A percentile compares a stretch with the other conserved stretches of the same genome.
Conservation (phyloP, 2,329 filamentous ascomycete species). For the Diplodia seriata region DNA sequence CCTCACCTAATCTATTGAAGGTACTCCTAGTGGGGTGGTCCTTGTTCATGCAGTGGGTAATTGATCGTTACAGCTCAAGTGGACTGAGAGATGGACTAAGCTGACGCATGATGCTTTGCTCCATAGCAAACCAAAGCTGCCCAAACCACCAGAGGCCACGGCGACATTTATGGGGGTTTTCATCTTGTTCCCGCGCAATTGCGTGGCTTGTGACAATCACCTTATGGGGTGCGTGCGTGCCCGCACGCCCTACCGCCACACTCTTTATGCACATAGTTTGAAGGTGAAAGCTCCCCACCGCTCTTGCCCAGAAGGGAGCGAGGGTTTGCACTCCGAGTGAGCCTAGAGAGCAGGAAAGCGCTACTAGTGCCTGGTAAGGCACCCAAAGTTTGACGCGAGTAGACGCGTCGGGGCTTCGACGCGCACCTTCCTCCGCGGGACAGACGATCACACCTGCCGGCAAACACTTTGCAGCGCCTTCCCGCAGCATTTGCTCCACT, state of each 20-base stretch:
- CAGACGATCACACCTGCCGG: background rate
- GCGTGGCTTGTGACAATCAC: too few relatives aligned
- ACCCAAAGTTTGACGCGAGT: background rate
- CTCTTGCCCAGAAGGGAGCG: background rate
- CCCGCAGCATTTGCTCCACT: background rate
- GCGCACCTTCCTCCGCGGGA: constrained; percentile 5
- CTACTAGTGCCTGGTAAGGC: background rate
- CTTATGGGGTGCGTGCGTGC: too few relatives aligned
- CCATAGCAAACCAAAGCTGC: background rate
- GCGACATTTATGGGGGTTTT: too few relatives aligned
- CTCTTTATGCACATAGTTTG: too few relatives aligned
- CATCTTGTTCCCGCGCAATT: too few relatives aligned
- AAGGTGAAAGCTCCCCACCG: too few relatives aligned
- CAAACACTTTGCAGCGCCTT: background rate
- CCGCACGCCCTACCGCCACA: too few relatives aligned
- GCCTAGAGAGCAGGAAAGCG: background rate
- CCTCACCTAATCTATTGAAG: background rate
- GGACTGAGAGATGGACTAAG: background rate
- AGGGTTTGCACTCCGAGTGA: background rate
- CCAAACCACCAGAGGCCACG: too few relatives aligned
- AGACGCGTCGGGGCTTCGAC: background rate
- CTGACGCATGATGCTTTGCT: background rate
- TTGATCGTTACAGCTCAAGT: background rate
- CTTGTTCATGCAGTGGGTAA: background rate
- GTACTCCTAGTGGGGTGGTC: background rate